phyloP scores from a whole-genome alignment of 768 basidiomycete genomes.

The Rhizopogon rudus region DNA sequence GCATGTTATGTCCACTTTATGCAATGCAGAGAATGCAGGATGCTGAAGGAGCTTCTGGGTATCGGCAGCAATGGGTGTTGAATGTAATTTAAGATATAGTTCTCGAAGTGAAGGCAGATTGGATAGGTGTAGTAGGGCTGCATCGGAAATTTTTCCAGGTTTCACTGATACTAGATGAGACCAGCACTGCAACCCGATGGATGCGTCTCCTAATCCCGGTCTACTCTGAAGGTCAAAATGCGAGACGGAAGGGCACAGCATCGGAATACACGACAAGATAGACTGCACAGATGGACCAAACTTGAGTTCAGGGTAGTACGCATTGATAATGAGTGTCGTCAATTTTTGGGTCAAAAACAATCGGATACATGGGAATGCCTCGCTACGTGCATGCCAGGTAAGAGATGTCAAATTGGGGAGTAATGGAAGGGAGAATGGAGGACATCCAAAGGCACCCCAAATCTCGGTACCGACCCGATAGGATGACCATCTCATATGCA shows the following conservation, averaged over 20 bases:
- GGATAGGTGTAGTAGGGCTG: neutral
- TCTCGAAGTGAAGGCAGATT: neutral
- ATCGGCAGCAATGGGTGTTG: neutral
- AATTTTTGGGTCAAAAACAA: neutral
- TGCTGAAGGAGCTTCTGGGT: neutral
- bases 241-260: neutral
- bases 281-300: neutral
- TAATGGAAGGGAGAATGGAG: neutral
- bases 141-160: neutral
- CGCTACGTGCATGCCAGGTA: neutral
- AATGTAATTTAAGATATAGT: neutral
- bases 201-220: neutral
- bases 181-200: neutral
- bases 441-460: neutral
- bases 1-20: neutral
- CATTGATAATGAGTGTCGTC: neutral
- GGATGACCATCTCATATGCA: neutral
- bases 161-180: neutral
- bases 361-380: neutral
- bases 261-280: neutral
- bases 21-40: neutral
- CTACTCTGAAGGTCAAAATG: neutral
- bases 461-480: neutral
- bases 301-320: no score
- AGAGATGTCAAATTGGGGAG: neutral